A percentile compares a stretch with the other conserved stretches of the same genome.
These are phyloP conservation scores for Metarhizium sp. DNA, from an alignment of 2,329 filamentous ascomycete genomes.

Conservation along the genomic window DNA sequence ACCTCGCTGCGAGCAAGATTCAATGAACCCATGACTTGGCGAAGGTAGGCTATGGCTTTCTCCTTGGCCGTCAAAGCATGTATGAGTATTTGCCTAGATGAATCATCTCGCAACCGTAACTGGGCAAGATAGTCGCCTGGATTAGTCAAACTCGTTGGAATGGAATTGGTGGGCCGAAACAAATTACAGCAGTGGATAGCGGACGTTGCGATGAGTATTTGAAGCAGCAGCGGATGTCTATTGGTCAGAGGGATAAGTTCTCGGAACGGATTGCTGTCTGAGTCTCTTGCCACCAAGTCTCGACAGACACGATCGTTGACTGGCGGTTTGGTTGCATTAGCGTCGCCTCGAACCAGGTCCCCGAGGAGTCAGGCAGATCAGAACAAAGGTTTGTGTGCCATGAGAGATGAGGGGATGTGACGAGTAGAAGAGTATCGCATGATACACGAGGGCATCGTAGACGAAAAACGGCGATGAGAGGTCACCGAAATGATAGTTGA, in stretches of 20 bases:
- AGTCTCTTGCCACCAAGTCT: conserved; percentile 42
- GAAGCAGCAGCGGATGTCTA: conserved; percentile 34
- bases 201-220: conserved; percentile 39
- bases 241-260: conserved; percentile 38
- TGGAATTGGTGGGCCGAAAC: conserved; percentile 23
- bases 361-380: background rate
- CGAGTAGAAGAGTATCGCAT: background rate
- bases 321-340: conserved; percentile 18
- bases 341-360: conserved; percentile 5
- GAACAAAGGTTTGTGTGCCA: background rate
- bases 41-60: conserved; percentile 34
- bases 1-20: conserved; percentile 34
- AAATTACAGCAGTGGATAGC: conserved; percentile 40
- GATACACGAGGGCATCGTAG: background rate
- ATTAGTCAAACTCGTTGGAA: conserved; percentile 21
- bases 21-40: conserved; percentile 27
- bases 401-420: background rate
- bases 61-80: conserved; percentile 39
- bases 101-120: conserved; percentile 27
- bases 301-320: conserved; percentile 40
- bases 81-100: conserved; percentile 30
- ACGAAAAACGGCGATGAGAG: background rate
- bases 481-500: background rate
- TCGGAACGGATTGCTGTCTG: conserved; percentile 36
- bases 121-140: conserved; percentile 26